Evolutionary conservation across 208 protist species (phyloP).

Genomic region (Leishmania arabica): DNA sequence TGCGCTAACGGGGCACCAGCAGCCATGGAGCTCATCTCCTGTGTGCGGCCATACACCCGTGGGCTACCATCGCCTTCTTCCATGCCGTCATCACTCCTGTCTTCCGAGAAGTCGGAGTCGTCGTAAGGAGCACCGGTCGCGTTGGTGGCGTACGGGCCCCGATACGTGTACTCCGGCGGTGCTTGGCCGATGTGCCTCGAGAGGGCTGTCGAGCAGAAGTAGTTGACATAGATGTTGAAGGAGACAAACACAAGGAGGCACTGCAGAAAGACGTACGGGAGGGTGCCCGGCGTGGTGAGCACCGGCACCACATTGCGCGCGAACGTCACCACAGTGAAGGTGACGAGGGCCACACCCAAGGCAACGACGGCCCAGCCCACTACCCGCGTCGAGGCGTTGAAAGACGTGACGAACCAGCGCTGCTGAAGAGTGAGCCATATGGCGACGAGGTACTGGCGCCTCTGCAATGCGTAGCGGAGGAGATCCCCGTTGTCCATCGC

Average conservation of each 20-base stretch:
- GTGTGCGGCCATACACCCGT: background rate
- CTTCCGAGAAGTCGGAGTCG: conserved; percentile 4
- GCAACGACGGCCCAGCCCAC: conserved; percentile 34
- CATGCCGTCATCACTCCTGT: background rate
- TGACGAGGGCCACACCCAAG: conserved; percentile 56
- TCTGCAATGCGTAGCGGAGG: conserved; percentile 30
- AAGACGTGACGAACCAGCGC: conserved; percentile 27
- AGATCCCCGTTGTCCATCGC: conserved; percentile 22
- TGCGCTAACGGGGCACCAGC: background rate
- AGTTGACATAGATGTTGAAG: conserved; percentile 78
- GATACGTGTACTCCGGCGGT: conserved; percentile 19
- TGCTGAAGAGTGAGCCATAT: conserved; percentile 33
- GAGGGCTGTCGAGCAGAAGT: conserved; percentile 53
- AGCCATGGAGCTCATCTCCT: background rate
- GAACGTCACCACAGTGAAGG: conserved; percentile 47
- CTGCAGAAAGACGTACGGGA: conserved; percentile 39
- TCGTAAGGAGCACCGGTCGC: background rate
- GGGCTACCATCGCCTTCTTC: background rate
- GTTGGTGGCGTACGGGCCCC: conserved; percentile 6
- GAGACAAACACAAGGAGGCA: conserved; percentile 37
- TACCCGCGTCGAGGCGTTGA: conserved; percentile 16
- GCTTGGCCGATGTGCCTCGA: conserved; percentile 35
- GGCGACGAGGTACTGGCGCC: conserved; percentile 24
- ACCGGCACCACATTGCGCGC: conserved; percentile 54
- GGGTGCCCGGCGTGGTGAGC: conserved; percentile 30